Conservation (phyloP, 768 basidiomycete genomes). For the Rubroboletus satanas region DNA sequence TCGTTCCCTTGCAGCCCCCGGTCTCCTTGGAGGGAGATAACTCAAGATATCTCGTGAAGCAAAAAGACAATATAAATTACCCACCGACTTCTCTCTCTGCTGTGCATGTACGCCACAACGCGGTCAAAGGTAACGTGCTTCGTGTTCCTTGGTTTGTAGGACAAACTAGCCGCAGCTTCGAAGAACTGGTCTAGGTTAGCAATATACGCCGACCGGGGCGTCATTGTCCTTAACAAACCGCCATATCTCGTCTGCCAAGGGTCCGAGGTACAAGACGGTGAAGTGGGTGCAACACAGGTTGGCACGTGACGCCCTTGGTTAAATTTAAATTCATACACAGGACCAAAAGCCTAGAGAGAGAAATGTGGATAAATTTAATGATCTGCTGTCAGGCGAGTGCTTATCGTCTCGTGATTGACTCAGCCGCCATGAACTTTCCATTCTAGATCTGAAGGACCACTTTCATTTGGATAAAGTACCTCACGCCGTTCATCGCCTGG, state of each 20-base stretch:
- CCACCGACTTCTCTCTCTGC: neutral
- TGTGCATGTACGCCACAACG: constrained; percentile 18
- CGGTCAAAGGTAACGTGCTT: constrained; percentile 20
- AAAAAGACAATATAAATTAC: neutral
- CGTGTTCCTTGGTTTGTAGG: neutral
- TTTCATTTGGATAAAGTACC: constrained; percentile 38
- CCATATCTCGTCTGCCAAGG: constrained; percentile 53
- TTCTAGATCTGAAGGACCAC: constrained; percentile 27
- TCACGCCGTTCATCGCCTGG: constrained; percentile 58
- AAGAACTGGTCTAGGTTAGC: constrained; percentile 33
- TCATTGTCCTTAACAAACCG: constrained; percentile 61
- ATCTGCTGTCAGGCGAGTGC: constrained; percentile 34
- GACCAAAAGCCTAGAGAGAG: constrained; percentile 21
- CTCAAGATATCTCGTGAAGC: neutral
- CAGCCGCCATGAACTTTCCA: neutral
- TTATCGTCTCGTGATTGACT: neutral
- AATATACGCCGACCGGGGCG: constrained; percentile 51
- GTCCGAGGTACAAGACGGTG: constrained; percentile 23
- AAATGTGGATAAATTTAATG: constrained; percentile 34
- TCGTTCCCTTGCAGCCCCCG: neutral
- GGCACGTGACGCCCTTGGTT: neutral
- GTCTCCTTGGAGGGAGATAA: neutral
- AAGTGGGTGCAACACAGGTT: constrained; percentile 16
- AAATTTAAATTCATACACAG: constrained; percentile 7
- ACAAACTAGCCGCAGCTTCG: constrained; percentile 5